Evolutionary conservation across 352 stramenopile genomes (phyloP).

Genomic region (Phytophthora pinifolia): DNA sequence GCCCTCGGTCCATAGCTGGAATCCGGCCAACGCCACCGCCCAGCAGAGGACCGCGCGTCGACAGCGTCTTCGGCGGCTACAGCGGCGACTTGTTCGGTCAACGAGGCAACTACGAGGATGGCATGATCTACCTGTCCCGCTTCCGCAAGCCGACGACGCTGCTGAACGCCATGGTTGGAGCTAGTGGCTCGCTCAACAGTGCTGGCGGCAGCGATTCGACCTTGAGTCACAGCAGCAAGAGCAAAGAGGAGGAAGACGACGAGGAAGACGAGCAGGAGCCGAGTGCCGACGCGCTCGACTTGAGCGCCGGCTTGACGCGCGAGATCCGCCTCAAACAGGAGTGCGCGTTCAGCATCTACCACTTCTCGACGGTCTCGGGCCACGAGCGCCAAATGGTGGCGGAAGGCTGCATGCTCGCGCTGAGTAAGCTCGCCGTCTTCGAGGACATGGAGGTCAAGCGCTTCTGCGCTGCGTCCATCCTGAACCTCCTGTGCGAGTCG

Average conservation of each 20-base stretch:
- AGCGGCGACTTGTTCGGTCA: conserved; percentile 82
- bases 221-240: conserved; percentile 44
- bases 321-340: conserved; percentile 81
- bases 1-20: conserved; percentile 54
- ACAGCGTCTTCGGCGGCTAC: conserved; percentile 68
- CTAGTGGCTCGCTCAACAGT: conserved; percentile 26
- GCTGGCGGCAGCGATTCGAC: conserved; percentile 14
- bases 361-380: conserved; percentile 64
- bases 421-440: conserved; percentile 74
- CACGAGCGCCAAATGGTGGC: conserved; percentile 77
- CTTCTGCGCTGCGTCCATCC: conserved; percentile 77
- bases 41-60: conserved; percentile 26
- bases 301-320: conserved; percentile 33
- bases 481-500: conserved; percentile 71
- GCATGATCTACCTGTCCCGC: conserved; percentile 88
- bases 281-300: conserved; percentile 39
- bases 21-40: conserved; percentile 23
- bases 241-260: conserved; percentile 40
- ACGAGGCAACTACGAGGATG: conserved; percentile 80
- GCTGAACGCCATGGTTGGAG: conserved; percentile 18
- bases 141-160: conserved; percentile 62
- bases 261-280: conserved; percentile 52
- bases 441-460: conserved; percentile 83
- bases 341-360: conserved; percentile 80
- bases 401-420: conserved; percentile 72